A percentile compares a stretch with the other conserved stretches of the same genome.
Conservation (phyloP, 768 basidiomycete genomes). For the Russula emetica region DNA sequence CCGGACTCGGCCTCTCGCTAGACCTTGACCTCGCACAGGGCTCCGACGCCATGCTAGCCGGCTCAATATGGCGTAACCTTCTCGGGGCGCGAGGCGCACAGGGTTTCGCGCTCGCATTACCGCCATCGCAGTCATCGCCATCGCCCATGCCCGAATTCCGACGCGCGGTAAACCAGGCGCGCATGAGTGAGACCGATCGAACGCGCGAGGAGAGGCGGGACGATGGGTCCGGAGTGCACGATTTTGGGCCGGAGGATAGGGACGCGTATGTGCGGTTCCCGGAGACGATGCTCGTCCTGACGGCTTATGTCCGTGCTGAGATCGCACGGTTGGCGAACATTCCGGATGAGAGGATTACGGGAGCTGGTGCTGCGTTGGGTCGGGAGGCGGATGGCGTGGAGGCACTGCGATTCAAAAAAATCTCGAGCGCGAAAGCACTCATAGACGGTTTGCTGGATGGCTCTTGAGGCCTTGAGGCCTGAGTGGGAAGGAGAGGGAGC, state of each 20-base stretch:
- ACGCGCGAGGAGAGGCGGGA: constrained; percentile 57
- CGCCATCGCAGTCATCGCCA: constrained; percentile 4
- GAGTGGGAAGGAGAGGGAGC: not conserved
- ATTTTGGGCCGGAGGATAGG: constrained; percentile 56
- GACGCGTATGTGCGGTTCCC: constrained; percentile 71
- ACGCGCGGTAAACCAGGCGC: constrained; percentile 61
- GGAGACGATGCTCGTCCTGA: constrained; percentile 65
- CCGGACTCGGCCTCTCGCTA: constrained; percentile 71
- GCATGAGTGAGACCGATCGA: constrained; percentile 46
- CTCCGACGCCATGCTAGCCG: constrained; percentile 75
- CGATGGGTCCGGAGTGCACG: constrained; percentile 68
- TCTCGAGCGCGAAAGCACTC: constrained; percentile 10
- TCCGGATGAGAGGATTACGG: constrained; percentile 22
- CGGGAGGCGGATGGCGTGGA: constrained; percentile 22
- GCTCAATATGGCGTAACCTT: constrained; percentile 86
- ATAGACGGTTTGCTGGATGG: constrained; percentile 8
- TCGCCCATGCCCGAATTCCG: constrained; percentile 41
- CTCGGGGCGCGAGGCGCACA: constrained; percentile 79
- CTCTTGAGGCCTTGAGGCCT: not conserved
- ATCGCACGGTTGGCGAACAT: constrained; percentile 21
- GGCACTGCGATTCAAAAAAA: constrained; percentile 17
- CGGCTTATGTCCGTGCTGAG: constrained; percentile 33
- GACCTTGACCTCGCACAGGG: constrained; percentile 72
- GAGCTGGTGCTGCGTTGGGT: constrained; percentile 9
- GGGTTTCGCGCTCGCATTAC: constrained; percentile 46